Base-by-base conservation (phyloP, 2,329 filamentous ascomycete genomes). In the Diaporthe ilicicola region DNA sequence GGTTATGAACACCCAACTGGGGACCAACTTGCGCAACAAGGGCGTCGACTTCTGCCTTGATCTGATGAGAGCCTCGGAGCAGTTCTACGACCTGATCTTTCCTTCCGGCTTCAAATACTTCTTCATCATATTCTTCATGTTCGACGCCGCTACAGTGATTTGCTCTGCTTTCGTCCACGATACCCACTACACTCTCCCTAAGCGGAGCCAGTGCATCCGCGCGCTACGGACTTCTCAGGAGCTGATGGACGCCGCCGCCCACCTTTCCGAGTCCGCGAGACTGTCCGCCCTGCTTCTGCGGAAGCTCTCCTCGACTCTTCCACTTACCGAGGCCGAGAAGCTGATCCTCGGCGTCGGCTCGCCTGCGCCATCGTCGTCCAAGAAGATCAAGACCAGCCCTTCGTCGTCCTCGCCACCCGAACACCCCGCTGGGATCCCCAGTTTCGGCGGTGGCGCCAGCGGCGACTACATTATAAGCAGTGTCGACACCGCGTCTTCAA, bases 91-190 rank as follows among this genome's bases (percentile, higher is more conserved):
- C 42, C 39, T 78, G 12, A 70, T 70, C 9, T 76, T 62, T 17
- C 72, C 76, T 48, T 69, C 65, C 3, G 75, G 75, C 13, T 74
- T 76, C 59, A 78, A 76, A 64, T 79, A 77, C 69, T 76, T 77
- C 59, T 78, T 76, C 69, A 74, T 76, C 53, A 74, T 78, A 66
- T 78, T 79, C 68, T 79, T 77, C 74, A 76, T 79, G 46, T 79
- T 79, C 59, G 77, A 79, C 62, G 74, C 76, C 29, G 70, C 76
- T 12, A 78, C 76, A 13, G 72, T 75, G 46, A 59, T 79, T 69
- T 79, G 76, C 69, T 78, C 76, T 9, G 77, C 74, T 1, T 71
- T 79, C 32, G 70, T 76, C 17, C 76, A 77, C 59, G 77, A 79
- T 53, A 73, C 74, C 29, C 74, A 74, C 13, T 65, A 74, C 50